Evolutionary conservation across 352 stramenopile genomes (phyloP).

Genomic region (Pythium sp.): DNA sequence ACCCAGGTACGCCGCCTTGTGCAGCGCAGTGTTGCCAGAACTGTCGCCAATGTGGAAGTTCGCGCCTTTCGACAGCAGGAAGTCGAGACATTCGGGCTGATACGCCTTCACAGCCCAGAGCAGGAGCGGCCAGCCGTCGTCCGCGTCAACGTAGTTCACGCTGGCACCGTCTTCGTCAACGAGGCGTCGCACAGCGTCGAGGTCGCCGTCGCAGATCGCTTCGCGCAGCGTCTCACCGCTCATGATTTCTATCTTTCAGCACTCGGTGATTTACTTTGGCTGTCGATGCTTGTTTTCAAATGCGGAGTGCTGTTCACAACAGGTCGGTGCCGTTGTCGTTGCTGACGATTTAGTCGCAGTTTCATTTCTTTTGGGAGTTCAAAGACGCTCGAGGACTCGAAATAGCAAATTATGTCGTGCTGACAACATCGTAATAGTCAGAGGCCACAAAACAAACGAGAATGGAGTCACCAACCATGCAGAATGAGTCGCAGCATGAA

Average conservation of each 20-base stretch:
- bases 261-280: background rate
- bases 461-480: background rate
- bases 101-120: slow-evolving; percentile 43
- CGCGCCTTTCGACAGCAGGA: slow-evolving; percentile 28
- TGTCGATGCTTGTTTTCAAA: background rate
- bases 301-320: background rate
- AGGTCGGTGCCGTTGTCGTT: too few relatives aligned
- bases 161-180: slow-evolving; percentile 26
- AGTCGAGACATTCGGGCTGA: slow-evolving; percentile 25
- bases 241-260: slow-evolving; percentile 11
- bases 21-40: slow-evolving; percentile 39
- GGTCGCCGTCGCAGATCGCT: slow-evolving; percentile 36
- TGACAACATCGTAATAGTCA: background rate
- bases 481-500: background rate
- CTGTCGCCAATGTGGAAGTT: slow-evolving; percentile 36
- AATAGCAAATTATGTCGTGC: background rate
- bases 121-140: slow-evolving; percentile 39
- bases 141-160: slow-evolving; percentile 39
- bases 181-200: slow-evolving; percentile 17
- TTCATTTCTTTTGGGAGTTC: background rate
- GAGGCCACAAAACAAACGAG: background rate
- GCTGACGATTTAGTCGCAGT: background rate
- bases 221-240: slow-evolving; percentile 38
- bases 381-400: background rate
- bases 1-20: slow-evolving; percentile 47